Evolutionary conservation across 306 rosid species (phyloP), one percentile per base, ranked within the genome.

Genomic region (Inga oerstediana): DNA sequence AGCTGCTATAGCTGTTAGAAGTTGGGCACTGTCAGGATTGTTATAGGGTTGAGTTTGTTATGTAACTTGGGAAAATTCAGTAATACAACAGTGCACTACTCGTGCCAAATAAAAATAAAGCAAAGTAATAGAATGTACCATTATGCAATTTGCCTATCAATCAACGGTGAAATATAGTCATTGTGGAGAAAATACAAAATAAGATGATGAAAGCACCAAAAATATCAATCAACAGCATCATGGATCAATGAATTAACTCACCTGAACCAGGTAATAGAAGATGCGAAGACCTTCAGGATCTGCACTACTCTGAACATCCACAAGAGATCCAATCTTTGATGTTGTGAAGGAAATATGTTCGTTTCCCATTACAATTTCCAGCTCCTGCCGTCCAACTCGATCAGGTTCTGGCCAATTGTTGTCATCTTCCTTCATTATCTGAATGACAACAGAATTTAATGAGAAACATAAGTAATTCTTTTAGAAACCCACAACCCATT

Each of bases 201-300:
- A 72, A 45, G 17, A 62, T 4, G n/a, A 15, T 11, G 24, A 64
- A 7, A 41, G 6, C 37, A 72, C 51, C 4, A 10, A 37, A 76
- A 64, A 78, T 19, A 56, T 8, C 22, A 67, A 67, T 59, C 27
- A 74, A 49, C 41, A 45, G 22, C 11, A 24, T 43, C 5, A 35
- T 76, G 64, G 66, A 72, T 19, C 34, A 19, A 34, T n/a, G 58
- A 51, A 58, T 59, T 12, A 27, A 71, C 86, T 80, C 5, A 95
- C 99, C 99, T 96, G 98, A 87, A 96, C 99, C 71, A 96, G 97
- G 78, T 96, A 96, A 88, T 96, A 94, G 86, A 96, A 96, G 86
- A 96, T 94, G 41, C 99, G 99, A 80, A 96, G 98, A n/a, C 99
- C 99, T 87, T 96, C 97, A 4, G 98, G 98, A 84, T 96, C 99